A percentile compares a stretch with the other conserved stretches of the same genome.
Evolutionary conservation across 768 basidiomycete genomes (phyloP).

Genomic region (Pleurotus giganteus): DNA sequence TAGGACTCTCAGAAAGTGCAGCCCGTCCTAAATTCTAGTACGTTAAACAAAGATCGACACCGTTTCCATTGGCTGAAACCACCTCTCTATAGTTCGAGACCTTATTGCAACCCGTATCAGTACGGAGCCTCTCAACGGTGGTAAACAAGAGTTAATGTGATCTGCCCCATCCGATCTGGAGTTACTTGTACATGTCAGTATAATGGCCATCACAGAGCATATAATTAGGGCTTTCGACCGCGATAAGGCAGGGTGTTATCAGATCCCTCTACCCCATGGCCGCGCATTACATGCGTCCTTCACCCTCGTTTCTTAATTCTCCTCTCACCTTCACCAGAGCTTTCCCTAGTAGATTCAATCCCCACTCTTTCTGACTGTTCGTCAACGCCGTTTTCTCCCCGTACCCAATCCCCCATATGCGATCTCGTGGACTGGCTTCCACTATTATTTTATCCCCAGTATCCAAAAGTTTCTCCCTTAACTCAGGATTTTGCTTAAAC

Average conservation of each 20-base stretch:
- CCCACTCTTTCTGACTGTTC: too few relatives aligned
- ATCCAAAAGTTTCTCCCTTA: constrained; percentile 37
- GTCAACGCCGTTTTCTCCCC: constrained; percentile 45
- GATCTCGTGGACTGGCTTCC: constrained; percentile 58
- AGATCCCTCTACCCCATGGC: too few relatives aligned
- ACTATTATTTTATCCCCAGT: constrained; percentile 49
- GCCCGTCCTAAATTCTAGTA: constrained; percentile 1
- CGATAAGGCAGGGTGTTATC: too few relatives aligned
- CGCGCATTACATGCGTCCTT: neutral
- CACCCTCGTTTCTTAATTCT: constrained; percentile 28
- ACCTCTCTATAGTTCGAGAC: neutral
- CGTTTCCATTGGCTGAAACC: neutral
- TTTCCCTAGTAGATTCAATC: constrained; percentile 46
- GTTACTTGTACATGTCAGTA: too few relatives aligned
- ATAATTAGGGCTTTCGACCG: too few relatives aligned
- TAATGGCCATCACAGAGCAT: too few relatives aligned
- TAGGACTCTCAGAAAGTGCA: constrained; percentile 35
- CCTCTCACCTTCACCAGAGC: constrained; percentile 41
- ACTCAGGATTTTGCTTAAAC: constrained; percentile 45
- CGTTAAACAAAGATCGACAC: too few relatives aligned
- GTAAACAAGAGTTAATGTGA: neutral
- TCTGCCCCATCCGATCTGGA: too few relatives aligned
- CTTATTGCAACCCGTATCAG: neutral
- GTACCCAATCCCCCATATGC: constrained; percentile 65
- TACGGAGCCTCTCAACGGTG: neutral